Evolutionary conservation across 768 basidiomycete genomes (phyloP).

Genomic region (Trametes meyenii): DNA sequence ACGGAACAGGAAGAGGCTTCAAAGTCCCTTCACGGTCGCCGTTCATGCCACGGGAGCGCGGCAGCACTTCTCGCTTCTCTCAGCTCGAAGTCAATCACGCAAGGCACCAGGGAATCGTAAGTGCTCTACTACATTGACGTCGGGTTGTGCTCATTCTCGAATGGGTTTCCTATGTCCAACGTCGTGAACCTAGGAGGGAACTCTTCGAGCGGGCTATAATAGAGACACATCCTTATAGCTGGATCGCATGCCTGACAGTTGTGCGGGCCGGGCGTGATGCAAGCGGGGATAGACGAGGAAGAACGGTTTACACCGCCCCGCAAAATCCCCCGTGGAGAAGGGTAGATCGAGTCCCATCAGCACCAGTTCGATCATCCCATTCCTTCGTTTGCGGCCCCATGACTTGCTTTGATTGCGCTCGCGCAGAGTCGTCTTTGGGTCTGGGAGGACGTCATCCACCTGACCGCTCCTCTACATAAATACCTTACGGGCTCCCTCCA

Average conservation of each 20-base stretch:
- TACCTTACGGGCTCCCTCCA: background rate
- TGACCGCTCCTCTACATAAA: conserved; percentile 6
- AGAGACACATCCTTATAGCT: background rate
- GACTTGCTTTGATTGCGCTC: conserved; percentile 9
- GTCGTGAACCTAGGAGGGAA: no score
- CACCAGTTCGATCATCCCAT: background rate
- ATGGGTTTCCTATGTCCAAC: no score
- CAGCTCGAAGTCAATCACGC: background rate
- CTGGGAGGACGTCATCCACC: conserved; percentile 1
- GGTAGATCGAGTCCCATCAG: conserved; percentile 1
- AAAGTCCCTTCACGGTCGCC: background rate
- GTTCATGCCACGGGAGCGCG: background rate
- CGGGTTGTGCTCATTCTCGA: no score
- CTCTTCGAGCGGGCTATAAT: no score
- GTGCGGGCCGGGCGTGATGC: conserved; percentile 1
- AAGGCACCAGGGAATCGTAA: background rate
- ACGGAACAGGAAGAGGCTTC: background rate
- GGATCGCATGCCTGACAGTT: background rate
- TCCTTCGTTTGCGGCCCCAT: conserved; percentile 6
- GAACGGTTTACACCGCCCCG: conserved; percentile 2
- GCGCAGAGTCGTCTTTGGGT: background rate
- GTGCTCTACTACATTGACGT: no score
- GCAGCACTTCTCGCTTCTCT: conserved; percentile 1
- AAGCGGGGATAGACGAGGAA: background rate
- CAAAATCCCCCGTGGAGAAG: conserved; percentile 14